phyloP scores from a whole-genome alignment of 306 rosid species.

The Dalbergia cochinchinensis region DNA sequence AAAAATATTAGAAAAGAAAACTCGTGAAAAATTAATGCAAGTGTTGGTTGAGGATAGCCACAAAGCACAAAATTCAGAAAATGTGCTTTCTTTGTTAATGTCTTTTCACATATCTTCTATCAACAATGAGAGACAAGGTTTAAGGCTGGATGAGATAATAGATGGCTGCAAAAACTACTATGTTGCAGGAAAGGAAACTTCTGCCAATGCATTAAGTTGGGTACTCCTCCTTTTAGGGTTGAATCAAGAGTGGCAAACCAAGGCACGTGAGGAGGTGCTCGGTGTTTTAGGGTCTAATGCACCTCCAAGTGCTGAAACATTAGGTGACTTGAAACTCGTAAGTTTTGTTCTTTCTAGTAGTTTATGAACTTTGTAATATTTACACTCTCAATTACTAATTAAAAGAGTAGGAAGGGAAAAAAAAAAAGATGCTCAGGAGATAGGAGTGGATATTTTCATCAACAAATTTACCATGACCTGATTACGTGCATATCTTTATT shows the following conservation, averaged over 20 bases:
- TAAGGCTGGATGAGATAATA: constrained; percentile 53
- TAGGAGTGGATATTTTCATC: no score
- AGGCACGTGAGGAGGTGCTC: constrained; percentile 62
- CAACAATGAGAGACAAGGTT: constrained; percentile 52
- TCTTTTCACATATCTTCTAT: constrained; percentile 49
- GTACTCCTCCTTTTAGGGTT: constrained; percentile 53
- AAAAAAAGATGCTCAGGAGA: no score
- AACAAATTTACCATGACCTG: no score
- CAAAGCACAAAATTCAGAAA: constrained; percentile 37
- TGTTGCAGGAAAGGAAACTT: constrained; percentile 66
- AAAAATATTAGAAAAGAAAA: constrained; percentile 56
- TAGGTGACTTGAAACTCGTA: constrained; percentile 54
- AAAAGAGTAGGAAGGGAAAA: neutral
- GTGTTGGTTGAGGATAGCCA: constrained; percentile 43
- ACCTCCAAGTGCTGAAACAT: constrained; percentile 46
- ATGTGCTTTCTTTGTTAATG: constrained; percentile 58
- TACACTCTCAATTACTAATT: neutral
- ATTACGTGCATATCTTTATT: no score
- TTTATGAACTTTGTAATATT: neutral
- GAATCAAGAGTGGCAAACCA: constrained; percentile 69
- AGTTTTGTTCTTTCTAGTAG: constrained; percentile 17
- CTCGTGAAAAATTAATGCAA: constrained; percentile 40
- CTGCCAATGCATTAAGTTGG: constrained; percentile 60
- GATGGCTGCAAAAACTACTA: constrained; percentile 62
- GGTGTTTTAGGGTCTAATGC: constrained; percentile 38